phyloP scores from a whole-genome alignment of 768 basidiomycete genomes.

The Lactarius evosmus region DNA sequence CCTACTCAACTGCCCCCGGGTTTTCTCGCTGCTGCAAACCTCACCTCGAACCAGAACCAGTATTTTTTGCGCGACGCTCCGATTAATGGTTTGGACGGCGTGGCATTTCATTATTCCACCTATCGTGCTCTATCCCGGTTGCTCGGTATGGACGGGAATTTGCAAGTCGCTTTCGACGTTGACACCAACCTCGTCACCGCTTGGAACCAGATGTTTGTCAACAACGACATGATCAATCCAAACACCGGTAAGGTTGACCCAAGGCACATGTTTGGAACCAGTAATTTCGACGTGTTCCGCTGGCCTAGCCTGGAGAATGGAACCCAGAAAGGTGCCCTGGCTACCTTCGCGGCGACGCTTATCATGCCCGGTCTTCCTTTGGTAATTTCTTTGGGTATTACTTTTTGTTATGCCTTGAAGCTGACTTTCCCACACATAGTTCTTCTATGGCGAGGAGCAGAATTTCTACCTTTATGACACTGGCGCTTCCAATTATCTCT shows the following conservation, averaged over 20 bases:
- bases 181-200: conserved; percentile 79
- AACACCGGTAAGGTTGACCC: conserved; percentile 67
- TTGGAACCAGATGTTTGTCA: conserved; percentile 90
- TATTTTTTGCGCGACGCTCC: conserved; percentile 75
- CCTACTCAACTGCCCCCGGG: conserved; percentile 64
- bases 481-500: conserved; percentile 88
- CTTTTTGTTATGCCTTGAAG: not conserved
- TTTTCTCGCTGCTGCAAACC: conserved; percentile 65
- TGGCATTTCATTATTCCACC: conserved; percentile 92
- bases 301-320: conserved; percentile 91
- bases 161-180: conserved; percentile 85
- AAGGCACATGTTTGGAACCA: conserved; percentile 86
- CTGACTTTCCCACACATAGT: conserved; percentile 38
- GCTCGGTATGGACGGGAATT: conserved; percentile 94
- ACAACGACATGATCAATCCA: conserved; percentile 83
- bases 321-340: conserved; percentile 69
- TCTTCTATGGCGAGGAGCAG: conserved; percentile 92
- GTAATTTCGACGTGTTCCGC: conserved; percentile 92
- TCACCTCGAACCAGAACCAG: conserved; percentile 56
- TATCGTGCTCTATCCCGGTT: conserved; percentile 85
- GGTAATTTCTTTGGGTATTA: conserved; percentile 40
- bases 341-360: conserved; percentile 71
- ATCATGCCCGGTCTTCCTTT: conserved; percentile 87
- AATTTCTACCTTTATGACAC: conserved; percentile 85
- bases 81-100: conserved; percentile 64